Conservation (phyloP, 1,284 basidiomycete genomes). For the Ceratobasidium sp. region DNA sequence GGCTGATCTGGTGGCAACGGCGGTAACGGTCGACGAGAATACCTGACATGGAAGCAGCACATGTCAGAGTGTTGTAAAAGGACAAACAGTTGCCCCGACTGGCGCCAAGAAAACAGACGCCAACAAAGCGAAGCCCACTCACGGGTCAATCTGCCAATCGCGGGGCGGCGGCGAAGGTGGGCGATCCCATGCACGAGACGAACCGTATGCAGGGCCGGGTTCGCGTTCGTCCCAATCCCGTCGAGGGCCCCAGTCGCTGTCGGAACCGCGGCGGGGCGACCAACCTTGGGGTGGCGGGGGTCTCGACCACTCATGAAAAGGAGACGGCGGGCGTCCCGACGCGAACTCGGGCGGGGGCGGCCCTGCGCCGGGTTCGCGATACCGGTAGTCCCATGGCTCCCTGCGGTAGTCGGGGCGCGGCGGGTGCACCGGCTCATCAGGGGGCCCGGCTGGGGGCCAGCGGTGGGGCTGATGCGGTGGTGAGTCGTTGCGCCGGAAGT, state of each 20-base stretch:
- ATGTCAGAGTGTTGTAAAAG: background rate
- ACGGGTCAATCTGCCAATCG: constrained; percentile 30
- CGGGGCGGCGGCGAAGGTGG: constrained; percentile 26
- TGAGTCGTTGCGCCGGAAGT: constrained; percentile 10
- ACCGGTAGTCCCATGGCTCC: constrained; percentile 26
- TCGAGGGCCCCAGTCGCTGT: constrained; percentile 1
- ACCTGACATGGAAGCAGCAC: background rate
- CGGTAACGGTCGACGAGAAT: constrained; percentile 1
- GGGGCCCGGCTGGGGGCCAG: constrained; percentile 21
- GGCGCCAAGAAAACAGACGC: constrained; percentile 20
- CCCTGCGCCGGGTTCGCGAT: constrained; percentile 8
- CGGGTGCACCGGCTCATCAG: constrained; percentile 29
- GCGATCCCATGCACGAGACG: constrained; percentile 9
- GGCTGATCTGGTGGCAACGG: constrained; percentile 5
- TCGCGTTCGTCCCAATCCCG: constrained; percentile 32
- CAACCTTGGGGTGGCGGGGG: constrained; percentile 24
- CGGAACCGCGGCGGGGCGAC: constrained; percentile 17
- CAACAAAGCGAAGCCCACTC: constrained; percentile 22
- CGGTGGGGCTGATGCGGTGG: constrained; percentile 23
- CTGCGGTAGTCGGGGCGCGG: constrained; percentile 11
- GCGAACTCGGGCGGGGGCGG: constrained; percentile 1
- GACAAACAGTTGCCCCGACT: constrained; percentile 5
- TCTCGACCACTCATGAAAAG: constrained; percentile 35
- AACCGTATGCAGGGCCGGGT: background rate
- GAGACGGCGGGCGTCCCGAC: constrained; percentile 18